phyloP scores from a whole-genome alignment of 1,284 basidiomycete genomes.

The Tylopilus sp. region DNA sequence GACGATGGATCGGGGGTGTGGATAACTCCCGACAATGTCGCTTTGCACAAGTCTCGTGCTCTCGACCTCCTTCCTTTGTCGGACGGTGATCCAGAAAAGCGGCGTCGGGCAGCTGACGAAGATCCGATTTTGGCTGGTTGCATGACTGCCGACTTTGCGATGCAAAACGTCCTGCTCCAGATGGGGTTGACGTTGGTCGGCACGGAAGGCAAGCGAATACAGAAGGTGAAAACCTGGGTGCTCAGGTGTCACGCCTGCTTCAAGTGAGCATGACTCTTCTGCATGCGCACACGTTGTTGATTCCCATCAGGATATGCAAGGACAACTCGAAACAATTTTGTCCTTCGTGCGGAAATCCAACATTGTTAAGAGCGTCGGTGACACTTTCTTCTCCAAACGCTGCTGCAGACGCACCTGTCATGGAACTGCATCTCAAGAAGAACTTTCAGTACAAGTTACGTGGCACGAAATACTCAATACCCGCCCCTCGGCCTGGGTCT shows the following conservation, averaged over 20 bases:
- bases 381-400: conserved; percentile 73
- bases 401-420: conserved; percentile 55
- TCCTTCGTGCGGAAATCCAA: conserved; percentile 93
- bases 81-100: conserved; percentile 36
- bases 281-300: conserved; percentile 1
- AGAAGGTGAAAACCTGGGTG: conserved; percentile 94
- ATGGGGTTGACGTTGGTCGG: conserved; percentile 94
- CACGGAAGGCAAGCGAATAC: conserved; percentile 87
- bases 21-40: conserved; percentile 94
- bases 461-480: conserved; percentile 93
- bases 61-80: conserved; percentile 73
- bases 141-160: conserved; percentile 99
- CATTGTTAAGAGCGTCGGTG: conserved; percentile 89
- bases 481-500: conserved; percentile 86
- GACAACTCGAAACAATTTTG: conserved; percentile 96
- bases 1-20: conserved; percentile 92
- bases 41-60: conserved; percentile 84
- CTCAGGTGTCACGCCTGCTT: conserved; percentile 98
- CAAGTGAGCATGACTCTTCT: conserved; percentile 68
- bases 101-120: conserved; percentile 42
- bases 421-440: conserved; percentile 87
- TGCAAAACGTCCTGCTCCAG: conserved; percentile 97
- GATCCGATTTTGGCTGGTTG: conserved; percentile 70
- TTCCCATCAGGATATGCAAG: conserved; percentile 80
- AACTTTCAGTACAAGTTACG: conserved; percentile 95